Conservation (phyloP, 495 filamentous ascomycete genomes). For the Penicillium psychrofluorescens region DNA sequence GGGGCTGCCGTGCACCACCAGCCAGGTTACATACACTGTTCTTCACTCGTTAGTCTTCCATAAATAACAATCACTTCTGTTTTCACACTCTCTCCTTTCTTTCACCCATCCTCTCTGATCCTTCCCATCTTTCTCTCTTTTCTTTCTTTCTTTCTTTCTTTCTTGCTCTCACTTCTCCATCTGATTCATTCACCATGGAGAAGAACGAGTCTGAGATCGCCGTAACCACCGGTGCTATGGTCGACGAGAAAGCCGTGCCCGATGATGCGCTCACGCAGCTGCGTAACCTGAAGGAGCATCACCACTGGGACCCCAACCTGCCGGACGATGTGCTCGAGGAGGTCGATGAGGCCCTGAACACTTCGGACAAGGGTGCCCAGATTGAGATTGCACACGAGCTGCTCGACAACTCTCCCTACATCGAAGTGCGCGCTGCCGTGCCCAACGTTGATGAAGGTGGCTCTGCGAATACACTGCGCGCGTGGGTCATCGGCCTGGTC, state of each 20-base stretch:
- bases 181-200: conserved; percentile 14
- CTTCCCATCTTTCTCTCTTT: not conserved
- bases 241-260: conserved; percentile 30
- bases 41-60: too few species aligned
- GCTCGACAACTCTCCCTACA: conserved; percentile 63
- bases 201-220: conserved; percentile 22
- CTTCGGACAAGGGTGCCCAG: conserved; percentile 44
- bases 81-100: not conserved
- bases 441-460: conserved; percentile 56
- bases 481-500: conserved; percentile 64
- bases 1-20: too few species aligned
- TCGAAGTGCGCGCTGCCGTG: conserved; percentile 46
- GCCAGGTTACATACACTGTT: too few species aligned
- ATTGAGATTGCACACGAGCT: conserved; percentile 49
- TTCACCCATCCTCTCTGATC: not conserved
- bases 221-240: conserved; percentile 13
- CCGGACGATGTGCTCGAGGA: conserved; percentile 53
- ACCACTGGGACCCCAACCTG: conserved; percentile 65
- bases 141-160: not conserved
- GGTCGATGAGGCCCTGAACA: conserved; percentile 52
- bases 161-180: conserved; percentile 10
- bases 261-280: conserved; percentile 36
- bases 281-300: conserved; percentile 46
- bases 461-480: conserved; percentile 60
- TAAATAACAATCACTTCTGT: not conserved